Evolutionary conservation across 148 eudicot species (phyloP), one percentile per base, ranked within the genome.

Genomic region (Chenopodium suecicum): DNA sequence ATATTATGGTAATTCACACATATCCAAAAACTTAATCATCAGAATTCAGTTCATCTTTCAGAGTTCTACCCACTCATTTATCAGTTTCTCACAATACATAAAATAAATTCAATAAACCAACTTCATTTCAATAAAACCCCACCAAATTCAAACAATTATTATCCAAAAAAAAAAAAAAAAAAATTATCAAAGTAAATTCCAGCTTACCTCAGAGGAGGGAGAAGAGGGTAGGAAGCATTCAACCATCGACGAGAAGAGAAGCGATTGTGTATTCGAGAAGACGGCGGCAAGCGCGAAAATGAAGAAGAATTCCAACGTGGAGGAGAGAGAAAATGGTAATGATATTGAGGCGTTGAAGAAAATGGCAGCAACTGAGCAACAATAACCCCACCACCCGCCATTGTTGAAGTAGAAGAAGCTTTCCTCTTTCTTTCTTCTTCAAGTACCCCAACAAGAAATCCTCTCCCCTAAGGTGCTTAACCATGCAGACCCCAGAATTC

Each of bases 321-420:
- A 84, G 75, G 58, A 81, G 70, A 70, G 68, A 82, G 73, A 78
- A 29, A 74, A 50, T 58, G 74, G 79, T 32, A 14, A n/a, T 70
- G 32, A 48, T 64, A 79, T 58, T 32, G 78, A 66, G 58, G 54
- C 10, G 67, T 25, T 14, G 79, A 56, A 63, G 88, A 80, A 58
- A 87, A 70, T 37, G 90, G 90, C 74, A 85, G 76, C 56, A 88
- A 79, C 56, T 79, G 87, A 82, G 91, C 82, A 86, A 89, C 68
- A 79, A 84, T 74, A 87, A 78, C 70, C 79, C 86, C 87, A 78
- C 84, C 82, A 81, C 76, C 82, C 71, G 64, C 84, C 84, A 81
- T 82, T 58, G 82, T 44, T 73, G 82, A 9, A 9, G 54, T 2
- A 50, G 14, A 34, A 73, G 2, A 71, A 82, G 78, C 77, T 79